Evolutionary conservation across 257 asterid genomes (phyloP).

Genomic region (Datura wrightii): DNA sequence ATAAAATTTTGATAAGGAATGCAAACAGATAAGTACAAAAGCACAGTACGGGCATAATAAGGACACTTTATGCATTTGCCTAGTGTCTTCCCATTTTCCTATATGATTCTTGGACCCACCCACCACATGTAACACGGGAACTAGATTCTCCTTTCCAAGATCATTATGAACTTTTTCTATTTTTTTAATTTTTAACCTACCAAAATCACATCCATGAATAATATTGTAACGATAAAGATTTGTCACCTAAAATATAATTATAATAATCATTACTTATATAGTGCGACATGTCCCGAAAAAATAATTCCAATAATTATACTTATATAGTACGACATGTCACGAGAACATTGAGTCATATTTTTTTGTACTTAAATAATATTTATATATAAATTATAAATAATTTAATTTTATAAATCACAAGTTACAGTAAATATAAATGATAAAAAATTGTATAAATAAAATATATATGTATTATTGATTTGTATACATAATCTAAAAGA

Average conservation of each 20-base stretch:
- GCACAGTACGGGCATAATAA: neutral
- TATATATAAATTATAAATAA: neutral
- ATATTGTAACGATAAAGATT: neutral
- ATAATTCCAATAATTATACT: no score
- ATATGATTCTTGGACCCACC: neutral
- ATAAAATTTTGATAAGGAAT: neutral
- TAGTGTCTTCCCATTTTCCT: no score
- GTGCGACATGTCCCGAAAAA: neutral
- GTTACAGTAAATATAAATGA: no score
- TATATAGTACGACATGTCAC: neutral
- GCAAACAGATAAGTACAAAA: neutral
- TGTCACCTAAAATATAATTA: neutral
- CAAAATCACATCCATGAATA: neutral
- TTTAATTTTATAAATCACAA: no score
- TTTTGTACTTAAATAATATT: neutral
- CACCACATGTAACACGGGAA: constrained; percentile 29
- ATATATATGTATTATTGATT: no score
- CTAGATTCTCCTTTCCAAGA: constrained; percentile 20
- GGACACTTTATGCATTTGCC: no score
- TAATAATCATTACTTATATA: neutral
- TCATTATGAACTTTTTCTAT: neutral
- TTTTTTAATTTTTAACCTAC: neutral
- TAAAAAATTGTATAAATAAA: no score
- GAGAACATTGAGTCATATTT: neutral
- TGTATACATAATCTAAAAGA: no score